A percentile compares a stretch with the other conserved stretches of the same genome.
phyloP scores from a whole-genome alignment of 345 rosid species.

The Salix udensis region DNA sequence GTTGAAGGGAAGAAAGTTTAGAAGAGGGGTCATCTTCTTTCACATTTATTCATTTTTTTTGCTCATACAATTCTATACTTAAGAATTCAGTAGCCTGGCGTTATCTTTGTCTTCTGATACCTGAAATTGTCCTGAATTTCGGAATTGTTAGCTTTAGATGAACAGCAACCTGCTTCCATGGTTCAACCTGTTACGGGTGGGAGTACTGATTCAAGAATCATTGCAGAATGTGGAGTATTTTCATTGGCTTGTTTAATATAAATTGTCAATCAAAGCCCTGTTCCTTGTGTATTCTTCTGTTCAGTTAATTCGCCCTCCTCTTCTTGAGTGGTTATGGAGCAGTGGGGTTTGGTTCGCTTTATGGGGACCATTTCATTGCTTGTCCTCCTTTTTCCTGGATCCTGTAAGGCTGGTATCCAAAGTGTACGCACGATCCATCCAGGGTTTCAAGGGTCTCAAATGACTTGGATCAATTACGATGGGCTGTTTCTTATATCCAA shows the following conservation, averaged over 20 bases:
- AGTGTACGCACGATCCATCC: conserved; percentile 37
- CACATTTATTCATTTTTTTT: neutral
- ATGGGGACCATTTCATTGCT: conserved; percentile 28
- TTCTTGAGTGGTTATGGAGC: conserved; percentile 32
- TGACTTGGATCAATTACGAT: conserved; percentile 56
- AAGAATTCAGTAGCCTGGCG: neutral
- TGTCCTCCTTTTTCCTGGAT: conserved; percentile 16
- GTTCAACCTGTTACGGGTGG: neutral
- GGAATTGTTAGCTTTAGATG: conserved; percentile 1
- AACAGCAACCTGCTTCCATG: conserved; percentile 5
- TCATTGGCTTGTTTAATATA: neutral
- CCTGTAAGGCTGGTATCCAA: conserved; percentile 35
- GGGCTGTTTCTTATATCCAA: conserved; percentile 73
- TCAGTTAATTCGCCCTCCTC: neutral
- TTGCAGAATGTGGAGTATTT: conserved; percentile 1
- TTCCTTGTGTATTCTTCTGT: neutral
- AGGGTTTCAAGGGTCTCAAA: conserved; percentile 56
- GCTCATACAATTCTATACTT: neutral
- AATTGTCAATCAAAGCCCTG: neutral
- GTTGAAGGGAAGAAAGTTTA: neutral
- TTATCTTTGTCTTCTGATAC: neutral
- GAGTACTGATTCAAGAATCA: neutral
- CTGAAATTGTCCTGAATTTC: neutral
- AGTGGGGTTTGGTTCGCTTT: conserved; percentile 12
- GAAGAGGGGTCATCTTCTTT: neutral